Base-by-base conservation (phyloP, 176 grass and related monocot species). In the Lolium perenne region DNA sequence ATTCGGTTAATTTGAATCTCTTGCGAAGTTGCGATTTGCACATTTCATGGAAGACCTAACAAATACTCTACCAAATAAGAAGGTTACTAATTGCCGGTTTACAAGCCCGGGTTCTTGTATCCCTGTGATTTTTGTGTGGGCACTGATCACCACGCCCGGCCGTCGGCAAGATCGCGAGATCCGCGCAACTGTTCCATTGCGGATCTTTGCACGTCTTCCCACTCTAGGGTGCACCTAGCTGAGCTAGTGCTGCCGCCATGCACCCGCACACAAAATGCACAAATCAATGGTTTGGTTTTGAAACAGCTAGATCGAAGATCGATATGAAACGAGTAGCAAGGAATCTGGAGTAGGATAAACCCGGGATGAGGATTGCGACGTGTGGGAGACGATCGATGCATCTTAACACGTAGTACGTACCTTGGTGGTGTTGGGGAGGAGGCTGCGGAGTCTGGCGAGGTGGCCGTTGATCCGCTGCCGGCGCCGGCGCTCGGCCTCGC, bases 391-490 rank as follows among this genome's bases (percentile, higher is more conserved):
- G 82, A 69, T 66, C 7, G 62, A 46, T 78, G 56, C 29, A 55
- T 55, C 22, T 38, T 38, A 62, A 79, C 72, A 94, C 47, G 46
- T 75, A 35, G 32, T 35, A 75, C 97, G 32, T 35, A 75, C 97
- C 92, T 99, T 99, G 54, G 97, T 99, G 38, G 97, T 96, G 85
- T 92, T 99, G 56, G 97, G 94, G 21, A 99, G 90, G 80, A 99
- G 89, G 82, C 94, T 99, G 23, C 97, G 90, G 71, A 99, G 83
- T 84, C 64, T 91, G 13, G 94, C 90, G 26, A 99, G 89, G 86
- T 99, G 97, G 0, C 92, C 89, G 84, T 96, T 99, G 90, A 99
- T 99, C 70, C 97, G 89, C 88, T 99, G 94, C 45, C 97, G 88
- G 6, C 97, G 92, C 4, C 97, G 91, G 60, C 97, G 94, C 92